These are phyloP conservation scores for Fusarium robinianum DNA, from an alignment of 2,329 filamentous ascomycete genomes.

Conservation along the genomic window DNA sequence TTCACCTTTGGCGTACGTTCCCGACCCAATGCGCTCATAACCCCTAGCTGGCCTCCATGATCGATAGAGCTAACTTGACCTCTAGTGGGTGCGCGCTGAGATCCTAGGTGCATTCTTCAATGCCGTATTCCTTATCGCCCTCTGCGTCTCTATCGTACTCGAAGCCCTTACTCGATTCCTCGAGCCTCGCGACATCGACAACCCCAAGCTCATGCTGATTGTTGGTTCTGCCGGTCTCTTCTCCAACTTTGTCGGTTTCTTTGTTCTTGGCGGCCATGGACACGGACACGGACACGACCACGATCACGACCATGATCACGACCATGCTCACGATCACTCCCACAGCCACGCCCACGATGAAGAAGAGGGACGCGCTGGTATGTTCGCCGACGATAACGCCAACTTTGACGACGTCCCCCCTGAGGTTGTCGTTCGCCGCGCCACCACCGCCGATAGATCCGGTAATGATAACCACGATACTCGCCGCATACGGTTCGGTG, in stretches of 20 bases:
- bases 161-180: conserved; percentile 92
- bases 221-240: conserved; percentile 85
- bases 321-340: conserved; percentile 42
- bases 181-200: conserved; percentile 83
- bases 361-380: conserved; percentile 56
- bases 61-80: conserved; percentile 29
- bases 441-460: conserved; percentile 37
- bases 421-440: conserved; percentile 62
- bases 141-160: conserved; percentile 95
- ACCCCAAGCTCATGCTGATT: conserved; percentile 84
- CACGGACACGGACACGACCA: conserved; percentile 72
- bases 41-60: background rate
- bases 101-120: conserved; percentile 96
- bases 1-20: conserved; percentile 88
- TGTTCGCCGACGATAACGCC: conserved; percentile 60
- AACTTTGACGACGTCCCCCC: conserved; percentile 66
- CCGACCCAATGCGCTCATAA: background rate
- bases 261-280: conserved; percentile 91
- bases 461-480: conserved; percentile 41
- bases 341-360: conserved; percentile 47
- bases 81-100: conserved; percentile 92
- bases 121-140: conserved; percentile 93
- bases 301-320: conserved; percentile 50
- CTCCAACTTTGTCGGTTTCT: conserved; percentile 87
- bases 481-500: conserved; percentile 49